Evolutionary conservation across 2,329 filamentous ascomycete species (phyloP).

Genomic region (Penicillium sclerotiorum): DNA sequence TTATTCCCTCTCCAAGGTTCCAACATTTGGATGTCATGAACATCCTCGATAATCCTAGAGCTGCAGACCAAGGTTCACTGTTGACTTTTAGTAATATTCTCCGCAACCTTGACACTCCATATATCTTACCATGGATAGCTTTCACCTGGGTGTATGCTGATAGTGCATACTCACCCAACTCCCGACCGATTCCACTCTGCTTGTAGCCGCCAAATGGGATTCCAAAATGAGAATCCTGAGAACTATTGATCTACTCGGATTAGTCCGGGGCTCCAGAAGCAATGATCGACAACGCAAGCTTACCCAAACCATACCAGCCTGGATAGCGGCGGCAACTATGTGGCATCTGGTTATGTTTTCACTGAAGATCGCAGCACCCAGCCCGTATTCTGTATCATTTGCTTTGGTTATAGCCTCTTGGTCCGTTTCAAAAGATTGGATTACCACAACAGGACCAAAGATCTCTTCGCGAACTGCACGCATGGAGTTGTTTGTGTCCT

Average conservation of each 20-base stretch:
- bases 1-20: no score
- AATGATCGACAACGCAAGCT: no score
- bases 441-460: conserved; percentile 76
- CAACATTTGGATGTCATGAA: no score
- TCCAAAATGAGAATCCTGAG: not conserved
- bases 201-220: not conserved
- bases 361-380: conserved; percentile 78
- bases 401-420: conserved; percentile 68
- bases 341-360: conserved; percentile 75
- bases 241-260: no score
- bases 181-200: not conserved
- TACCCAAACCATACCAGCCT: conserved; percentile 59
- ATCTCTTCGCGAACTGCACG: conserved; percentile 77
- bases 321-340: conserved; percentile 68
- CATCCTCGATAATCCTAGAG: no score
- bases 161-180: not conserved
- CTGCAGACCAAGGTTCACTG: no score
- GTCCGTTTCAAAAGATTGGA: conserved; percentile 73
- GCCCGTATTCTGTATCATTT: conserved; percentile 73
- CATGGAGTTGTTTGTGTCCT: conserved; percentile 69
- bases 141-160: no score
- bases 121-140: no score
- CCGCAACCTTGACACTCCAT: no score
- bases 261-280: no score
- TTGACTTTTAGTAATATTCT: no score